Evolutionary conservation across 148 eudicot species (phyloP).

Genomic region (Camellia lanceoleosa): DNA sequence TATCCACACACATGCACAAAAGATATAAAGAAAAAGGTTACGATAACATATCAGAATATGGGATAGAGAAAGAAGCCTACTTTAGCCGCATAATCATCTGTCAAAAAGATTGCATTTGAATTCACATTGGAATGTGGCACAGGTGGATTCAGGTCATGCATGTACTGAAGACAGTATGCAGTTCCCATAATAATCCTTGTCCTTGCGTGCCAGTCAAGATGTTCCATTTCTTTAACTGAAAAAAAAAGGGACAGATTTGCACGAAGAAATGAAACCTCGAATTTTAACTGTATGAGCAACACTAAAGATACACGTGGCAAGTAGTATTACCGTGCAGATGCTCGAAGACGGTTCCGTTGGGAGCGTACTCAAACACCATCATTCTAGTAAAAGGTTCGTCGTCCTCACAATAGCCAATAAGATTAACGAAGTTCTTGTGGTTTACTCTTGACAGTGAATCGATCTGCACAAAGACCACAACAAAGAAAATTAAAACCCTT

Average conservation of each 20-base stretch:
- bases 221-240: slow-evolving; percentile 82
- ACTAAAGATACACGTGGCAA: neutral
- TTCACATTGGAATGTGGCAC: slow-evolving; percentile 50
- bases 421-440: slow-evolving; percentile 96
- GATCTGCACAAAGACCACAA: slow-evolving; percentile 40
- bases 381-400: slow-evolving; percentile 82
- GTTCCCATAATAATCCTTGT: slow-evolving; percentile 83
- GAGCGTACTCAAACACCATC: slow-evolving; percentile 98
- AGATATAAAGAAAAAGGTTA: neutral
- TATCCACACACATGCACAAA: neutral
- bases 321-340: slow-evolving; percentile 71
- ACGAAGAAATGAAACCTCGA: neutral
- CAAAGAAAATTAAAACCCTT: neutral
- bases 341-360: slow-evolving; percentile 80
- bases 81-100: slow-evolving; percentile 97
- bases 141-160: slow-evolving; percentile 82
- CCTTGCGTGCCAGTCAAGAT: slow-evolving; percentile 88
- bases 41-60: neutral
- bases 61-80: slow-evolving; percentile 34
- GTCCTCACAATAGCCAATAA: slow-evolving; percentile 94
- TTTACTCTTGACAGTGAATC: slow-evolving; percentile 79
- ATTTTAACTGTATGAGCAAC: neutral
- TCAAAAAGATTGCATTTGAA: slow-evolving; percentile 53
- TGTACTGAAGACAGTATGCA: slow-evolving; percentile 84
- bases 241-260: slow-evolving; percentile 1